Evolutionary conservation across 1,284 basidiomycete genomes (phyloP), one percentile per base, ranked within the genome.

Genomic region (Leccinum fuscescens): DNA sequence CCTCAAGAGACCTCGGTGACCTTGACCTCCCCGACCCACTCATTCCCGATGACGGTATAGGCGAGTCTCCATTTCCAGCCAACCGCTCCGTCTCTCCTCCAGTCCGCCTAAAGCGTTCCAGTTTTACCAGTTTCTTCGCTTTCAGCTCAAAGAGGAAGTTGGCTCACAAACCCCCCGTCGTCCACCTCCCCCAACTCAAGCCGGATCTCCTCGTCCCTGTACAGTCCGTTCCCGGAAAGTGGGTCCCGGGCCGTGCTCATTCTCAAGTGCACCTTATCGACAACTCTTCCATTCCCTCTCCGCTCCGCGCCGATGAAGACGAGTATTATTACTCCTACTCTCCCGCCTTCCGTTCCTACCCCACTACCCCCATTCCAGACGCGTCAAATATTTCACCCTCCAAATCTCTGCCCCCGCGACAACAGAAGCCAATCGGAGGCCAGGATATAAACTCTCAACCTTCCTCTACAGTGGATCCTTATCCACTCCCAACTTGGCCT

Each of bases 261-360:
- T n/a, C 24, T 27, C 24, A 27, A 27, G 7, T 27, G 24, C 24
- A 27, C 24, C 24, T 27, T 1, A 27, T 27, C 24, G 24, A 27
- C 24, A 27, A 27, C 24, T 27, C 24, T 27, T 27, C 24, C 24
- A 27, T 27, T 27, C 72, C 72, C 9, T 71, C 72, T 14, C 66
- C 70, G 0, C 71, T 72, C n/a, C 64, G 60, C n/a, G 15, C 62
- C 7, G 67, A 73, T 42, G 69, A 72, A 7, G 73, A 78, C 29
- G 78, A 79, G 31, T 79, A 79, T 63, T 78, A 78, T 64, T 73
- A 79, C 62, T 76, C 79, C 4, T 80, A 80, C 69, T 60, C 67
- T 27, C 71, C 62, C n/a, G 33, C 60, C 35, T 52, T 51, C 27
- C 55, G 58, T 37, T 44, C 59, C 24, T 53, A 35, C 31, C 12